These are phyloP conservation scores for Termitomyces sp. DNA, from an alignment of 768 basidiomycete species.

Conservation along the genomic window DNA sequence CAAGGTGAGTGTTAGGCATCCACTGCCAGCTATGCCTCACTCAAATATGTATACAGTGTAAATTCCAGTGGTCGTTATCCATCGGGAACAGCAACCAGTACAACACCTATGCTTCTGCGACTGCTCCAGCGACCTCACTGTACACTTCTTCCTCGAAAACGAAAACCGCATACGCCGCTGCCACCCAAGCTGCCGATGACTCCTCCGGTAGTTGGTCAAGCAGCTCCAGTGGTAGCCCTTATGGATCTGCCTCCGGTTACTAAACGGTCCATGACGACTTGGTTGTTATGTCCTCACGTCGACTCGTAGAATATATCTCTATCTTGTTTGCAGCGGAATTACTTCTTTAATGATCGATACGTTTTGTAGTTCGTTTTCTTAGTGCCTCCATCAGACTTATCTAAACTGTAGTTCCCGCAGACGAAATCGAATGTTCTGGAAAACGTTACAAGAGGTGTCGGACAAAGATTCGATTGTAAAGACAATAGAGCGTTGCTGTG, in stretches of 20 bases:
- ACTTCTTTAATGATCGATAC: slow-evolving; percentile 14
- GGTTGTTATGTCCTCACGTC: slow-evolving; percentile 26
- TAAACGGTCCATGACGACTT: slow-evolving; percentile 17
- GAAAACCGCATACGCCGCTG: slow-evolving; percentile 12
- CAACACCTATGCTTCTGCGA: slow-evolving; percentile 38
- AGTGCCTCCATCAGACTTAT: neutral
- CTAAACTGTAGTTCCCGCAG: neutral
- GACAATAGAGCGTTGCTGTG: neutral
- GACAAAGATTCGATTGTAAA: neutral
- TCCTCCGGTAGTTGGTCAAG: slow-evolving; percentile 12
- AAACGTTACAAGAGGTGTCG: slow-evolving; percentile 5
- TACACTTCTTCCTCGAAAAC: neutral
- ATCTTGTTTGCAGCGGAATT: slow-evolving; percentile 16
- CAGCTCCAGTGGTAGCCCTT: slow-evolving; percentile 8
- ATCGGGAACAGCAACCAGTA: slow-evolving; percentile 44
- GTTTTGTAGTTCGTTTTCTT: too few relatives aligned
- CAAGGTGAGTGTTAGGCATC: slow-evolving; percentile 27
- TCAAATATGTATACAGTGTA: slow-evolving; percentile 39
- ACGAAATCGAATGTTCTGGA: slow-evolving; percentile 16
- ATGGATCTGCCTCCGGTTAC: slow-evolving; percentile 20
- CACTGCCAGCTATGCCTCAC: neutral
- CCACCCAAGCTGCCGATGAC: slow-evolving; percentile 15
- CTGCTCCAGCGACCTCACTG: slow-evolving; percentile 4
- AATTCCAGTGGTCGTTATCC: slow-evolving; percentile 47
- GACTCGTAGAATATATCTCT: slow-evolving; percentile 27